phyloP scores from a whole-genome alignment of 805 yeast species.

The Yamadazyma insecticola region DNA sequence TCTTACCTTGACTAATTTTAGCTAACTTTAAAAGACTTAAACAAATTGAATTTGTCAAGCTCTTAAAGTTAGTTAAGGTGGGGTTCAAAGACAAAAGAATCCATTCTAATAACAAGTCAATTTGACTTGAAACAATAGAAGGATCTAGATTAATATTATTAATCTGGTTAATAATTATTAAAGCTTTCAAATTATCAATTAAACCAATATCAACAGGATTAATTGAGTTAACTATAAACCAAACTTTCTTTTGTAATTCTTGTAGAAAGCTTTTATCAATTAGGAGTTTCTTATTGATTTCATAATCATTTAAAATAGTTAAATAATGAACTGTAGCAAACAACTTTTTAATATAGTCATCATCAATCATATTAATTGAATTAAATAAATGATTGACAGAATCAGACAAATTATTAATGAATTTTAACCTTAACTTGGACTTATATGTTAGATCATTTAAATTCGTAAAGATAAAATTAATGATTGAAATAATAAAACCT shows the following conservation, averaged over 20 bases:
- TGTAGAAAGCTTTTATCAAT: slow-evolving; percentile 25
- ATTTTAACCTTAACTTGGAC: background rate
- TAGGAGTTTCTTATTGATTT: slow-evolving; percentile 19
- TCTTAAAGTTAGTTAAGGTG: background rate
- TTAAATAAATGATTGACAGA: background rate
- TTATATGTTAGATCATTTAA: slow-evolving; percentile 22
- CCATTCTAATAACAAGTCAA: slow-evolving; percentile 16
- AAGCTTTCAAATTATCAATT: slow-evolving; percentile 22
- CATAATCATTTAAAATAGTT: slow-evolving; percentile 33
- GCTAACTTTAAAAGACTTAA: slow-evolving; percentile 7
- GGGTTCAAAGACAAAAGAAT: slow-evolving; percentile 5
- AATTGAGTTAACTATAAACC: slow-evolving; percentile 17
- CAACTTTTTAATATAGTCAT: slow-evolving; percentile 5
- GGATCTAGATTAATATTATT: slow-evolving; percentile 23
- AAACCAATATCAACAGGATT: slow-evolving; percentile 3
- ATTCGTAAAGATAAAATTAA: slow-evolving; percentile 25
- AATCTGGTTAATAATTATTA: slow-evolving; percentile 26
- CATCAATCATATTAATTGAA: background rate
- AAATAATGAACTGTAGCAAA: slow-evolving; percentile 24
- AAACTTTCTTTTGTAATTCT: slow-evolving; percentile 24
- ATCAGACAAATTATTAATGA: slow-evolving; percentile 2
- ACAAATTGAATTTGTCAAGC: slow-evolving; percentile 21
- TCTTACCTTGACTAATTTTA: no score
- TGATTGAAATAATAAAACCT: slow-evolving; percentile 28
- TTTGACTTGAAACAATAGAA: slow-evolving; percentile 19